Evolutionary conservation across 305 asterid species (phyloP), one percentile per base, ranked within the genome.

Genomic region (Fraxinus sp.): DNA sequence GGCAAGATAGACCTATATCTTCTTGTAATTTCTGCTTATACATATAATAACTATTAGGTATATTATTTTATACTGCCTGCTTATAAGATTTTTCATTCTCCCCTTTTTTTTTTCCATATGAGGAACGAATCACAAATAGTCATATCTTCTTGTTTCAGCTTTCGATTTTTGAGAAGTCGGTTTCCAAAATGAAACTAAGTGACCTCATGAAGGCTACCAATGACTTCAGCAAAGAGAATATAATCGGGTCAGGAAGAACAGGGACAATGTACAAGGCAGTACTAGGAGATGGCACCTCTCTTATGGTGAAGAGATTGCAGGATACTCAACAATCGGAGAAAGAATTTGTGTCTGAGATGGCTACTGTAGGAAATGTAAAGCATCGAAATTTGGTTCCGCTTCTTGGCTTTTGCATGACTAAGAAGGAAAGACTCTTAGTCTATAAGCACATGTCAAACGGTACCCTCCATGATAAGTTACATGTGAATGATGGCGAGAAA

Each of bases 171-270:
- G 98, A 93, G 88, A 94, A 91, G 85, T 87, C 97, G 0, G 90
- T 90, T 79, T 88, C 97, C 22, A 94, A 95, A 82, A 95, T 95
- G 97, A 92, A 90, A 88, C 81, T 95, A 80, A 89, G 88, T 78
- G 99, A 95, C 88, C 94, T 95, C 79, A 93, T 95, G 99, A 94
- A 94, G 90, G 97, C 97, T 35, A 94, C 98, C 7, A 80, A 86
- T 75, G 90, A 84, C 86, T 95, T 95, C 88, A 91, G 91, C 92
- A 93, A 91, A 76, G 90, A 84, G 86, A 95, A 95, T 32, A 94
- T 95, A 41, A 86, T 95, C 5, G 97, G 92, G 83, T 78, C 94
- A 0, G 97, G 94, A 80, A 90, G 98, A 89, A 92, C 97, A 0
- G 98, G 98, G 81, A 88, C 97, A 30, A 84, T 86, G 81, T 95